Base-by-base conservation (phyloP, 2,329 filamentous ascomycete species). In the Pleochaeta shiraiana region DNA sequence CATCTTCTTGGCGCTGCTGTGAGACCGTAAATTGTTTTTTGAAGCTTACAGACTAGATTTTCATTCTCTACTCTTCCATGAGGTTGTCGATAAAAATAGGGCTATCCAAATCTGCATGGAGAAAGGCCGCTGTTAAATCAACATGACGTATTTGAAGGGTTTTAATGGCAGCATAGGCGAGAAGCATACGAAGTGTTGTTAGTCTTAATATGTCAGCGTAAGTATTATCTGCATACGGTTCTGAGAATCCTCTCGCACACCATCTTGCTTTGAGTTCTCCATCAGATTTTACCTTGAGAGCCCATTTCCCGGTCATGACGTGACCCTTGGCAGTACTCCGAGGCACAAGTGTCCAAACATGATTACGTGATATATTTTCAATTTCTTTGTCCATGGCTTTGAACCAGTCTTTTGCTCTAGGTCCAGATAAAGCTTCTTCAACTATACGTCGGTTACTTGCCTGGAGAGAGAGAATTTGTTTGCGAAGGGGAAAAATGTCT, bases 211-310 rank as follows among this genome's bases (percentile, higher is more conserved):
- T n/a, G 21, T 47, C 43, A 19, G 9, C 43, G 21, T 47, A 47
- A 11, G 45, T 57, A 57, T 57, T 26, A n/a, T 30, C 50, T 12
- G 26, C 26, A 30, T 28, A 57, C 30, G 21, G 50, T 57, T 30
- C 50, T 53, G 21, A 57, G n/a, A 57, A 57, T 12, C 50, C 50
- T 28, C 50, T 21, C 28, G 50, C 50, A n/a, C 50, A 57, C 50
- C 50, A 57, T 57, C 50, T 57, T 57, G 50, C 50, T 30, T 57
- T 57, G 28, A 57, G n/a, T 30, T 30, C 12, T 57, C 50, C 50
- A n/a, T 57, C 50, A 6, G 50, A 26, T 30, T 53, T 53, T 53
- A 19, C 45, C 21, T 53, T 53, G 9, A 53, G 21, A 19, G 21
- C 21, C 14, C 45, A 16, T 57, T 57, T 57, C 11, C 50, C 50